A percentile compares a stretch with the other conserved stretches of the same genome.
These are phyloP conservation scores for Aegilops longissima DNA, from an alignment of 176 grass and related monocot species.

Conservation along the genomic window DNA sequence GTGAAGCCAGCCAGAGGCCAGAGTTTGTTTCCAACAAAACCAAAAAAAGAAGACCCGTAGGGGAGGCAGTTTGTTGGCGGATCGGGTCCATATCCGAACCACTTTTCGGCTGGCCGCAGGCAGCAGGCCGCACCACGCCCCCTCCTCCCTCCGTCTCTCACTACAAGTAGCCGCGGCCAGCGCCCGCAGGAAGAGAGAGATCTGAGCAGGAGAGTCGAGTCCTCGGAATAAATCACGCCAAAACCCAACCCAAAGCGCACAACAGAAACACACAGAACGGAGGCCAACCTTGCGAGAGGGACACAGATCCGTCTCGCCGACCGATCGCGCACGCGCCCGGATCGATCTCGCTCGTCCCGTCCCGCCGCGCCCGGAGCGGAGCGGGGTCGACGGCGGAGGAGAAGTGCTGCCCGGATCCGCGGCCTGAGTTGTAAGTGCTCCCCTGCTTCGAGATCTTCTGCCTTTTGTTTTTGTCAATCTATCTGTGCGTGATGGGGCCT, in stretches of 20 bases:
- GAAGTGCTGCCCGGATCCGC: conserved; percentile 33
- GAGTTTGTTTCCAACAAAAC: background rate
- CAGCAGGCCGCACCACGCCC: background rate
- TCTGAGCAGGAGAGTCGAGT: background rate
- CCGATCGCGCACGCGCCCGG: background rate
- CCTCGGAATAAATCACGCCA: background rate
- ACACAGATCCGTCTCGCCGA: conserved; percentile 9
- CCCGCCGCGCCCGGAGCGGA: background rate
- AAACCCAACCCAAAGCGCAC: conserved; percentile 1
- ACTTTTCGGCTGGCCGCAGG: background rate
- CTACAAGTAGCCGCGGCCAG: background rate
- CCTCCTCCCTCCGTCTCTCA: background rate
- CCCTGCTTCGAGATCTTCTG: background rate
- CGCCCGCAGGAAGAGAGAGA: background rate
- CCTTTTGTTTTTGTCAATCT: background rate
- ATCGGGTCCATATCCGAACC: background rate
- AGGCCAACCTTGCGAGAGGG: background rate
- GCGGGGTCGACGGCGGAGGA: background rate
- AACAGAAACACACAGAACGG: background rate
- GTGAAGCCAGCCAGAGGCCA: too few relatives aligned
- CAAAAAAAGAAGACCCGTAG: background rate
- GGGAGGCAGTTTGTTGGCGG: conserved; percentile 19
- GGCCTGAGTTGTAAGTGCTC: conserved; percentile 34
- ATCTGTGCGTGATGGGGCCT: background rate
- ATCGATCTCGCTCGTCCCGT: background rate